A percentile compares a stretch with the other conserved stretches of the same genome.
These are phyloP conservation scores for Tricholoma sp. DNA, from an alignment of 768 basidiomycete species.

Conservation along the genomic window DNA sequence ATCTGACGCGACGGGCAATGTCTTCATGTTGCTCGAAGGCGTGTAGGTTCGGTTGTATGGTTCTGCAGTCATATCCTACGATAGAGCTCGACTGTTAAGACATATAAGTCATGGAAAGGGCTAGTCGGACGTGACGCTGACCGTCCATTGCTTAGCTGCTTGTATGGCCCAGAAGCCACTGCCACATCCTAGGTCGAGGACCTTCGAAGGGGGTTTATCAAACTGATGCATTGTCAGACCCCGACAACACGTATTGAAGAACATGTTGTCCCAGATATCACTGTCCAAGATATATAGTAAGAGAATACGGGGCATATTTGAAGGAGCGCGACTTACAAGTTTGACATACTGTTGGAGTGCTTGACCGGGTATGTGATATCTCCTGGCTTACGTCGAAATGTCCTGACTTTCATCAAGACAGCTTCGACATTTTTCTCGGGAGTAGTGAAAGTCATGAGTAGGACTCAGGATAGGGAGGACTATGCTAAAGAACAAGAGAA, in stretches of 20 bases:
- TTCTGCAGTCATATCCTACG: slow-evolving; percentile 54
- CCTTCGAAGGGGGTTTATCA: slow-evolving; percentile 39
- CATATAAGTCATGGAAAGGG: slow-evolving; percentile 4
- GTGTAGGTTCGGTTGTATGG: slow-evolving; percentile 49
- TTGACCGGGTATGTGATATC: slow-evolving; percentile 53
- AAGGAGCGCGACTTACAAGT: slow-evolving; percentile 41
- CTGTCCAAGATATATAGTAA: slow-evolving; percentile 27
- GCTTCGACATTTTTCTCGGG: slow-evolving; percentile 43
- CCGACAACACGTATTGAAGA: slow-evolving; percentile 43
- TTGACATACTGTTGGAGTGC: slow-evolving; percentile 41
- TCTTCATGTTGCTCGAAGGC: slow-evolving; percentile 30
- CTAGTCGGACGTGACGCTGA: slow-evolving; percentile 22
- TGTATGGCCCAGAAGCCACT: slow-evolving; percentile 67
- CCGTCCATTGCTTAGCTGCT: slow-evolving; percentile 63
- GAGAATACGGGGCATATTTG: not conserved
- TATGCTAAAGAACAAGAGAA: slow-evolving; percentile 12
- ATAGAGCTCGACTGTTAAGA: slow-evolving; percentile 42
- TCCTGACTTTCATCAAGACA: slow-evolving; percentile 34
- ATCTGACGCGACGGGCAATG: slow-evolving; percentile 47
- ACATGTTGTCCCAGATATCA: slow-evolving; percentile 70
- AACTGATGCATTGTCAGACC: slow-evolving; percentile 53
- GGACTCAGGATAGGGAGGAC: slow-evolving; percentile 2
- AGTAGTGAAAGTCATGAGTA: slow-evolving; percentile 17
- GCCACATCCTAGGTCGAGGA: slow-evolving; percentile 72
- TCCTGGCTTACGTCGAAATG: slow-evolving; percentile 39